Conservation (phyloP, 2,329 filamentous ascomycete species). For the Teratosphaeria destructans region DNA sequence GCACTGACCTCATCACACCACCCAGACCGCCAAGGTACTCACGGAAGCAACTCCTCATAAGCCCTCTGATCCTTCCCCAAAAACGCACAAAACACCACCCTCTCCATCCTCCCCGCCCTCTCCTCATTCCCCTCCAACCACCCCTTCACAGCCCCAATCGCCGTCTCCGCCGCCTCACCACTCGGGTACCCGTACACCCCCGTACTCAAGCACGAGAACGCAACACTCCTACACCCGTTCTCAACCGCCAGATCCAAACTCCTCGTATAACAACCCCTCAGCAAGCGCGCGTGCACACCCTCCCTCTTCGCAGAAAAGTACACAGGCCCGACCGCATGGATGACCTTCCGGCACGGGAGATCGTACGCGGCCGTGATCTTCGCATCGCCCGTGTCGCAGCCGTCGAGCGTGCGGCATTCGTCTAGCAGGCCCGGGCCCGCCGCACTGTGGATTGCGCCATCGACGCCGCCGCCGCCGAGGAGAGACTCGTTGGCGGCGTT, state of each 20-base stretch:
- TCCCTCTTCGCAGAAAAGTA: constrained; percentile 42
- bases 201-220: constrained; percentile 77
- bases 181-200: constrained; percentile 85
- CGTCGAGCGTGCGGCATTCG: constrained; percentile 62
- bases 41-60: constrained; percentile 66
- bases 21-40: constrained; percentile 31
- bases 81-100: constrained; percentile 79
- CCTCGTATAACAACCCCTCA: constrained; percentile 57
- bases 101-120: constrained; percentile 45
- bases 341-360: constrained; percentile 67
- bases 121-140: constrained; percentile 40
- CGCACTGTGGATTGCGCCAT: constrained; percentile 65
- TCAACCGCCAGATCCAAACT: constrained; percentile 63
- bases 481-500: constrained; percentile 80
- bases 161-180: constrained; percentile 59
- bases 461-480: constrained; percentile 78
- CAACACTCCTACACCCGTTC: constrained; percentile 58
- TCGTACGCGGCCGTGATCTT: constrained; percentile 73
- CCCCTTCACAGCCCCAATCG: constrained; percentile 49
- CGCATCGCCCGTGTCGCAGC: constrained; percentile 67
- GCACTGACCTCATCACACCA: background rate
- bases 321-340: constrained; percentile 83
- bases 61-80: constrained; percentile 63
- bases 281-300: constrained; percentile 30
- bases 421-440: constrained; percentile 58